Base-by-base conservation (phyloP, 768 basidiomycete species). In the Dioszegia crocea region DNA sequence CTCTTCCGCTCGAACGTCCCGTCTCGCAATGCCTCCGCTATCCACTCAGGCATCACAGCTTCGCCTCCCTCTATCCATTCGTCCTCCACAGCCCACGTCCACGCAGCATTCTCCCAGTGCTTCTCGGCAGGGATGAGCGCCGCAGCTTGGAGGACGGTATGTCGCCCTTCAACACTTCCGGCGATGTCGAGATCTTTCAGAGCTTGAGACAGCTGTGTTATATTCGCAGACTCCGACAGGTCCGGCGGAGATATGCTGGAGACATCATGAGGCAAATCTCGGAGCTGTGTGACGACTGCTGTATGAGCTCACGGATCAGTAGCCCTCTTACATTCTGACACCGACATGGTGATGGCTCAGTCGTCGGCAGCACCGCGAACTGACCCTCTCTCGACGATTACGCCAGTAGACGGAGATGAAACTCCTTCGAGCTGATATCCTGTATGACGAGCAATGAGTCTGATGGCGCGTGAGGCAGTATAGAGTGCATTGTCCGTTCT, bases 121-220 rank as follows among this genome's bases (percentile, higher is more conserved):
- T 39, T 24, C 4, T 53, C 51, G 17, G 51, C 38, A 17, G 51
- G 38, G 8, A 53, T 27, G 9, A 53, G 51, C 12, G 51, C 51
- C 21, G 54, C 44, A 3, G 54, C 54, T 24, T 44, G 54, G 9
- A 56, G 54, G 3, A 56, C 23, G 29, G 43, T 44, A 46, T 44
- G 54, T 43, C 54, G 41, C 11, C 30, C 54, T 21, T 56, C 44
- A 4, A 31, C 29, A 10, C 36, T 33, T 5, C 43, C 44, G 12
- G 41, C 54, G 9, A 45, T 56, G 16, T 44, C 41, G 0, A 56
- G 43, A 8, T 44, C 44, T 33, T 36, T 46, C 41, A 56, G 54
- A 10, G 44, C 30, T 23, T 56, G 41, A 10, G 23, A 12, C 4
- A 56, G 41, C 41, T 56, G 31, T 8, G 4, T 2, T 9, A 16